Evolutionary conservation across 1,284 basidiomycete genomes (phyloP).

Genomic region (Ceratobasidium sp.): DNA sequence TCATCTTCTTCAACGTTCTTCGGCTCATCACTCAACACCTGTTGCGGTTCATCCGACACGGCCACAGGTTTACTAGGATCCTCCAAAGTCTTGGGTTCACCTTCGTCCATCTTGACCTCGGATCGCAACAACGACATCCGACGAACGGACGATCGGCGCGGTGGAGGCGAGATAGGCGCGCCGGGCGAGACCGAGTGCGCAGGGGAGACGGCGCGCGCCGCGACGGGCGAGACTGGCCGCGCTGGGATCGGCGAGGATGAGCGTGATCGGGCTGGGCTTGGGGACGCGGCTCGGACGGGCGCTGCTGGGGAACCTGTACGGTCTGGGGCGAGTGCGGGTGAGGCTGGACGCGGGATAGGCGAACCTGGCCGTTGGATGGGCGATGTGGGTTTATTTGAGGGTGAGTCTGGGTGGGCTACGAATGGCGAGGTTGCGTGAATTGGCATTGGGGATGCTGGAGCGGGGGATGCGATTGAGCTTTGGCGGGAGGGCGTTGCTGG

Average conservation of each 20-base stretch:
- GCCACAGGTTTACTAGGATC: too few relatives aligned
- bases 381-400: not conserved
- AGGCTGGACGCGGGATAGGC: constrained; percentile 1
- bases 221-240: constrained; percentile 34
- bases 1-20: constrained; percentile 78
- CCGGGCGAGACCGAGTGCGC: not conserved
- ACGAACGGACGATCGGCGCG: constrained; percentile 4
- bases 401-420: not conserved
- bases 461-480: not conserved
- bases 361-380: not conserved
- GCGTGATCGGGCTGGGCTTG: not conserved
- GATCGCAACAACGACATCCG: constrained; percentile 31
- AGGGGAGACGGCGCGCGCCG: constrained; percentile 32
- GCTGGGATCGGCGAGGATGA: constrained; percentile 12
- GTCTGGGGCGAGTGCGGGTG: not conserved
- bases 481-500: constrained; percentile 4
- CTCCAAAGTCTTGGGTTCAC: not conserved
- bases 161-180: constrained; percentile 21
- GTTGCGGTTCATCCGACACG: not conserved
- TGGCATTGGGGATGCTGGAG: not conserved
- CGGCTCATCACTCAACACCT: constrained; percentile 54
- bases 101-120: constrained; percentile 23
- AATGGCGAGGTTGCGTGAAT: constrained; percentile 5
- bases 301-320: constrained; percentile 3
- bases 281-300: not conserved